A percentile compares a stretch with the other conserved stretches of the same genome.
Evolutionary conservation across 1,284 basidiomycete genomes (phyloP).

Genomic region (Cutaneotrichosporon arboriforme): DNA sequence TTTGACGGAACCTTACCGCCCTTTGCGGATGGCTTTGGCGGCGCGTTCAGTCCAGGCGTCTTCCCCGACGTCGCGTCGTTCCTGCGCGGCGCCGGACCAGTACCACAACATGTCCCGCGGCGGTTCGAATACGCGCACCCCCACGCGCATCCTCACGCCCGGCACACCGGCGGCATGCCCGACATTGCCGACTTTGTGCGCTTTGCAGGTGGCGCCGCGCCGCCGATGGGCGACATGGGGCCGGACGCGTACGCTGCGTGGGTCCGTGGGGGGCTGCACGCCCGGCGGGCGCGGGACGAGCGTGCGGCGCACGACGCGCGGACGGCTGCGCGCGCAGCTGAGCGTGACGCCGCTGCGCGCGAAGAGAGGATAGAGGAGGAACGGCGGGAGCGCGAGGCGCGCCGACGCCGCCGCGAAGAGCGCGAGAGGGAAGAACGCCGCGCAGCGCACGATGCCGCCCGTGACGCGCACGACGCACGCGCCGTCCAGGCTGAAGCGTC

Average conservation of each 20-base stretch:
- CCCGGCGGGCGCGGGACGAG: constrained; percentile 16
- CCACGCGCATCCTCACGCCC: no score
- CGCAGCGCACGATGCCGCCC: neutral
- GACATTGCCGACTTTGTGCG: neutral
- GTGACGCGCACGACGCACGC: neutral
- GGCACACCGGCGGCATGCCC: constrained; percentile 19
- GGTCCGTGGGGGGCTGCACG: constrained; percentile 26
- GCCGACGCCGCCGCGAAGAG: neutral
- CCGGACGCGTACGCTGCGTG: constrained; percentile 27
- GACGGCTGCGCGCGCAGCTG: neutral
- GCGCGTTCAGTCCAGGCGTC: neutral
- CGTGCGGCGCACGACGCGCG: constrained; percentile 7
- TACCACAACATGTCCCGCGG: neutral
- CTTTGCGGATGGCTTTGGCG: neutral
- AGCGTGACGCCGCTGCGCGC: neutral
- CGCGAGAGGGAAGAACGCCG: neutral
- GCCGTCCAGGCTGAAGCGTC: neutral
- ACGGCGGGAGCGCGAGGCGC: neutral
- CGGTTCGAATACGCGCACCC: constrained; percentile 11
- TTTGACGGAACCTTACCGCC: no score
- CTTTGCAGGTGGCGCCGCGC: neutral
- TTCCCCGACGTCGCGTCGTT: no score
- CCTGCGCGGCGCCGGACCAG: neutral
- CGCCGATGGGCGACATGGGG: constrained; percentile 25
- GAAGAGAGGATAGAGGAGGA: neutral